Conservation (phyloP, 169 alveolate genomes). For the Plasmodium adleri region DNA sequence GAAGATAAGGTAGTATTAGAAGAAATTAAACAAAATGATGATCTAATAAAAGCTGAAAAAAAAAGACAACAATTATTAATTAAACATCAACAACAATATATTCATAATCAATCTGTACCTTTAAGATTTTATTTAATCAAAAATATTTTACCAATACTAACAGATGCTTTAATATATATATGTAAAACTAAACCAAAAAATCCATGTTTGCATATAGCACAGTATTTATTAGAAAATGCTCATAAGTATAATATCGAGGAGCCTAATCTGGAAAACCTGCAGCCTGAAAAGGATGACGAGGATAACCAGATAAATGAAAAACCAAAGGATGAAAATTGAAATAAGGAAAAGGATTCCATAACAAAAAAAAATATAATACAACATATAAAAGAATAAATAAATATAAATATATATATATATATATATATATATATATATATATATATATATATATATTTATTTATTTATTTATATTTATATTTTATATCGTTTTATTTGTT, state of each 20-base stretch:
- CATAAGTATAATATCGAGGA: constrained; percentile 67
- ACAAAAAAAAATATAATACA: background rate
- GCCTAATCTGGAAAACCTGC: background rate
- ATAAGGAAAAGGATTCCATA: background rate
- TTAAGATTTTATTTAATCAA: constrained; percentile 53
- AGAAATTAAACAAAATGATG: constrained; percentile 46
- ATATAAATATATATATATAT: too few species aligned
- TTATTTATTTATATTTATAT: too few species aligned
- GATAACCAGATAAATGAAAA: background rate
- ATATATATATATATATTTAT: too few species aligned
- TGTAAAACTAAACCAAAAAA: constrained; percentile 62
- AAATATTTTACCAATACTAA: constrained; percentile 56
- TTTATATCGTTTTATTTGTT: too few species aligned
- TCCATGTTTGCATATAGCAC: constrained; percentile 68
- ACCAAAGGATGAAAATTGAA: background rate
- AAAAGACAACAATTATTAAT: constrained; percentile 56
- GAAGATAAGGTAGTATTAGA: constrained; percentile 17
- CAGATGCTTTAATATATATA: constrained; percentile 65
- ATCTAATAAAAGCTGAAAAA: constrained; percentile 58
- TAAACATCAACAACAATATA: constrained; percentile 56
- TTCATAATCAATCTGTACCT: constrained; percentile 61
- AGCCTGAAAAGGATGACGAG: background rate
- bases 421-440: too few species aligned
- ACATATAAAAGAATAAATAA: too few species aligned
- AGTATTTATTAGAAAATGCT: constrained; percentile 57